Percentiles rank a stretch among this genome's conserved stretches.
These are phyloP conservation scores for Xylaria venustula DNA, from an alignment of 495 filamentous ascomycete genomes.

Conservation along the genomic window DNA sequence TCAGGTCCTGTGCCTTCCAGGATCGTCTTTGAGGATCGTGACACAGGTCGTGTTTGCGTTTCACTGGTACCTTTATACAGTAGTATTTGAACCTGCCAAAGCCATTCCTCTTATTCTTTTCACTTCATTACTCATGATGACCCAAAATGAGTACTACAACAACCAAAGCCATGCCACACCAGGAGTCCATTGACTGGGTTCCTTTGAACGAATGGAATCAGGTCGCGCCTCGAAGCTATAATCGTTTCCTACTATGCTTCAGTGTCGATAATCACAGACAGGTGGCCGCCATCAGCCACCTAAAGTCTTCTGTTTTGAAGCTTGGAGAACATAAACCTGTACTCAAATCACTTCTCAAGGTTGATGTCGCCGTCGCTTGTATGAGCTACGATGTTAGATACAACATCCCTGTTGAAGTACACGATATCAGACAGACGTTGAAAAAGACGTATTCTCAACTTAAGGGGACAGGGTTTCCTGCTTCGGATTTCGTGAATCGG, in stretches of 20 bases:
- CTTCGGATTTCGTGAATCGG: neutral
- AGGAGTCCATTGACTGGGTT: neutral
- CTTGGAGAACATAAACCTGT: neutral
- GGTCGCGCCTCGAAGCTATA: neutral
- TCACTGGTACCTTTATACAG: too few species aligned
- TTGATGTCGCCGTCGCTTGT: neutral
- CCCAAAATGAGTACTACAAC: neutral
- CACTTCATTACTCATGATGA: too few species aligned
- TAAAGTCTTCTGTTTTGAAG: neutral
- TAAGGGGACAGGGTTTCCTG: neutral
- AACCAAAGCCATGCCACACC: neutral
- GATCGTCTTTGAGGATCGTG: too few species aligned
- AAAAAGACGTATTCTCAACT: neutral
- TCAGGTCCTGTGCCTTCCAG: too few species aligned
- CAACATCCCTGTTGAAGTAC: neutral
- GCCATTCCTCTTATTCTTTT: too few species aligned
- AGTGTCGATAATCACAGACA: neutral
- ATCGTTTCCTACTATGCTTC: slow-evolving; percentile 1
- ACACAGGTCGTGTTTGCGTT: too few species aligned
- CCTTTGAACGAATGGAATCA: slow-evolving; percentile 2
- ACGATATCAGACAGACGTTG: neutral
- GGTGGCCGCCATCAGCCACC: neutral
- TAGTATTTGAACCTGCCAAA: too few species aligned
- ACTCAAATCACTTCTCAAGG: neutral
- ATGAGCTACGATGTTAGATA: neutral